Evolutionary conservation across 352 stramenopile species (phyloP).

Genomic region (Elongisporangium undulatum): DNA sequence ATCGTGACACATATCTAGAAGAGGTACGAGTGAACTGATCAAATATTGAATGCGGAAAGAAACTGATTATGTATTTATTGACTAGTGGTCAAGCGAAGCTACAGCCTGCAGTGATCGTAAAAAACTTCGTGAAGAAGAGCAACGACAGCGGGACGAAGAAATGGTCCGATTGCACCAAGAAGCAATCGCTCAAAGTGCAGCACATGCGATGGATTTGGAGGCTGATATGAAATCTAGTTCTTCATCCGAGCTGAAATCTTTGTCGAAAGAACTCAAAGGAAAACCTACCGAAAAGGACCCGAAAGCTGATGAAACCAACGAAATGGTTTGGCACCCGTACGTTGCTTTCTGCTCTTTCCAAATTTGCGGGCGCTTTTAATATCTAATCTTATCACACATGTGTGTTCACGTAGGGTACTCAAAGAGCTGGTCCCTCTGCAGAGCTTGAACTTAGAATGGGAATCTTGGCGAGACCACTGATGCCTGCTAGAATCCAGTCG

Average conservation of each 20-base stretch:
- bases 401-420: slow-evolving; percentile 35
- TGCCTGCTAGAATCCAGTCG: neutral
- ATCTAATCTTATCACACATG: neutral
- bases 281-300: slow-evolving; percentile 48
- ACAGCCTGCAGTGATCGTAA: slow-evolving; percentile 45
- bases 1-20: slow-evolving; percentile 59
- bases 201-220: slow-evolving; percentile 68
- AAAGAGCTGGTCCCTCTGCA: slow-evolving; percentile 73
- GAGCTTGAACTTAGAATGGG: slow-evolving; percentile 77
- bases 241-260: slow-evolving; percentile 43
- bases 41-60: neutral
- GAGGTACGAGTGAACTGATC: slow-evolving; percentile 31
- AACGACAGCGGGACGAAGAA: slow-evolving; percentile 63
- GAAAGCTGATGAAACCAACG: slow-evolving; percentile 56
- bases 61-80: neutral
- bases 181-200: slow-evolving; percentile 65
- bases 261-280: slow-evolving; percentile 56
- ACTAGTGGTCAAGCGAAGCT: slow-evolving; percentile 57
- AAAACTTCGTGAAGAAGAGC: slow-evolving; percentile 54
- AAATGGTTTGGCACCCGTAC: slow-evolving; percentile 84
- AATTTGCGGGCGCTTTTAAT: neutral
- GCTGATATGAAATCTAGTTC: slow-evolving; percentile 50
- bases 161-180: slow-evolving; percentile 64
- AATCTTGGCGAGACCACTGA: slow-evolving; percentile 79
- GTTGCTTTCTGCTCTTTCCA: slow-evolving; percentile 11